Conservation (phyloP, 768 basidiomycete species). For the Lactarius akahatsu region DNA sequence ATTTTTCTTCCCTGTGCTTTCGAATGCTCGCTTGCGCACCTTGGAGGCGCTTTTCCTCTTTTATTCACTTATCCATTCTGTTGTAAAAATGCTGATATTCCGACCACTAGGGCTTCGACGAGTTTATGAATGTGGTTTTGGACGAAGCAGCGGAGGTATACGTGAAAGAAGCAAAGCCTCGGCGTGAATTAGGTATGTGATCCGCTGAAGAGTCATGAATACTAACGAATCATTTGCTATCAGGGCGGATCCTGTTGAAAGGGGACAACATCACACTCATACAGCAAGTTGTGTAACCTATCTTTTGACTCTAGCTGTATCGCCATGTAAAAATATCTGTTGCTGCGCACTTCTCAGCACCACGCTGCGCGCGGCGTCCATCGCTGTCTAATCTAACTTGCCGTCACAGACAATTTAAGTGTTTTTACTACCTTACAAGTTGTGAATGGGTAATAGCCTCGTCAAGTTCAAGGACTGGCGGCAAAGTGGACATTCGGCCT, state of each 20-base stretch:
- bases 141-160: conserved; percentile 93
- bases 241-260: conserved; percentile 94
- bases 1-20: neutral
- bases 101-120: conserved; percentile 84
- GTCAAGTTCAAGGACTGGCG: conserved; percentile 71
- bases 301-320: conserved; percentile 12
- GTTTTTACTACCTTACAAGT: conserved; percentile 50
- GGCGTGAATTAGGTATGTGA: conserved; percentile 74
- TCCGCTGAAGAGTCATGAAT: conserved; percentile 10
- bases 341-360: conserved; percentile 10
- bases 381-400: conserved; percentile 14
- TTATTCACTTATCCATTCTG: neutral
- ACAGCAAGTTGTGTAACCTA: conserved; percentile 56
- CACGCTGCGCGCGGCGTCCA: conserved; percentile 1
- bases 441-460: conserved; percentile 77
- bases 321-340: conserved; percentile 28
- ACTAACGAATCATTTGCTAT: conserved; percentile 14
- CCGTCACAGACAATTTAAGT: neutral
- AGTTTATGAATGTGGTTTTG: conserved; percentile 98
- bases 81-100: conserved; percentile 21
- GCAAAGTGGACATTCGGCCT: conserved; percentile 88
- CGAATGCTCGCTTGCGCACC: neutral
- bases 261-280: conserved; percentile 99
- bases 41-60: conserved; percentile 19
- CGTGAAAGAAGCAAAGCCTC: conserved; percentile 84